Evolutionary conservation across 2,329 filamentous ascomycete species (phyloP).

Genomic region (Alternaria arbusti): DNA sequence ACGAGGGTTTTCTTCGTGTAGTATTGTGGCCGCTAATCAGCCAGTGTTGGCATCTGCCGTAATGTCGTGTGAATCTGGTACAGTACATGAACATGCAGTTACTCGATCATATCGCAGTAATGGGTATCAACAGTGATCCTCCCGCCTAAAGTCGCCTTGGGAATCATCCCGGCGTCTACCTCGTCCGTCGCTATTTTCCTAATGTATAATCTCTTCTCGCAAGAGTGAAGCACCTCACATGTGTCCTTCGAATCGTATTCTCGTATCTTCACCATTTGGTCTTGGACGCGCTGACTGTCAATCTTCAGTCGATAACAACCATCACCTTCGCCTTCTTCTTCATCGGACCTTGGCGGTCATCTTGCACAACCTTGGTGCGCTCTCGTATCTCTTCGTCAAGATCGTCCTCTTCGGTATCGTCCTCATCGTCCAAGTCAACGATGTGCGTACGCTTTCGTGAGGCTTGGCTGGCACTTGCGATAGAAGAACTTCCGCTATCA

Average conservation of each 20-base stretch:
- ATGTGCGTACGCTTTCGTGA: conserved; percentile 16
- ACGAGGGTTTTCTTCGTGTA: too few species aligned
- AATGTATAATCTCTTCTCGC: neutral
- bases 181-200: neutral
- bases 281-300: neutral
- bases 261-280: too few species aligned
- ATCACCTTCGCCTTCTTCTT: conserved; percentile 31
- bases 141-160: neutral
- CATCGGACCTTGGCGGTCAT: neutral
- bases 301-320: conserved; percentile 27
- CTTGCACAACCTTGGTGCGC: conserved; percentile 15
- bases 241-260: too few species aligned
- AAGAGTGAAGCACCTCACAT: too few species aligned
- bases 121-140: neutral
- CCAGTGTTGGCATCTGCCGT: neutral
- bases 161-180: neutral
- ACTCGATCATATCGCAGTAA: neutral
- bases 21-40: neutral
- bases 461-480: neutral
- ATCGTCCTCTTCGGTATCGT: conserved; percentile 14
- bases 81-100: neutral
- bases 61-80: rapidly evolving
- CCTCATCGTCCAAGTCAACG: conserved; percentile 18
- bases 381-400: conserved; percentile 21
- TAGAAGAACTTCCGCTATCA: neutral